Evolutionary conservation across 441 rosid species (phyloP), one percentile per base, ranked within the genome.

Genomic region (Populus hybrid): DNA sequence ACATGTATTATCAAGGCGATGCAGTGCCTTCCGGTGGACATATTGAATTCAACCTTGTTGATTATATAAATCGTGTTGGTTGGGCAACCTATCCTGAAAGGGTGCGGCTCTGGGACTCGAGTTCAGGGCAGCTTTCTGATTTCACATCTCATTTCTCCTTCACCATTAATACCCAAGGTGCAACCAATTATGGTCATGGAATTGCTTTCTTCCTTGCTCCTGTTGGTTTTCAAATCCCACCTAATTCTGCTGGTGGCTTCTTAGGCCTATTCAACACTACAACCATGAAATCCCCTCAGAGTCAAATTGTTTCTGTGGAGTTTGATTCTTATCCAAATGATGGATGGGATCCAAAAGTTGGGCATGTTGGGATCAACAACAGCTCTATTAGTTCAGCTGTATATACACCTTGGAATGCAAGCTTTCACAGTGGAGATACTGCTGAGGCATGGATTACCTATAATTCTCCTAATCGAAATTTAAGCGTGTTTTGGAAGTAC

Each of bases 121-220:
- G 42, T 7, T 77, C 91, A 4, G 81, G 84, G 14, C 76, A 53
- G 63, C 56, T 86, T 45, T 29, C 89, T 0, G 84, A 87, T 70
- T 90, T 90, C 68, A 65, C 74, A 2, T 81, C 87, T 2, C 84
- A 76, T 72, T 91, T 88, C 85, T 75, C 90, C 7, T 86, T 91
- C 65, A 68, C 50, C 33, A 83, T 91, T 31, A 85, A 84, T 36
- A 61, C 81, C 0, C 61, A 28, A 28, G 67, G 28, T 16, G 21
- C 16, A 3, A 10, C 86, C 0, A 0, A 1, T 0, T 77, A 78
- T 64, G 90, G 87, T n/a, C 75, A 79, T 29, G 92, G 92, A 0
- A 29, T 91, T 20, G 81, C 80, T 4, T 91, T 91, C 83, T 89
- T 91, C 65, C 84, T 91, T 29, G 88, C 88, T 68, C 87, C 86